Conservation (phyloP, 2,329 filamentous ascomycete genomes). For the Grosmannia serpens region DNA sequence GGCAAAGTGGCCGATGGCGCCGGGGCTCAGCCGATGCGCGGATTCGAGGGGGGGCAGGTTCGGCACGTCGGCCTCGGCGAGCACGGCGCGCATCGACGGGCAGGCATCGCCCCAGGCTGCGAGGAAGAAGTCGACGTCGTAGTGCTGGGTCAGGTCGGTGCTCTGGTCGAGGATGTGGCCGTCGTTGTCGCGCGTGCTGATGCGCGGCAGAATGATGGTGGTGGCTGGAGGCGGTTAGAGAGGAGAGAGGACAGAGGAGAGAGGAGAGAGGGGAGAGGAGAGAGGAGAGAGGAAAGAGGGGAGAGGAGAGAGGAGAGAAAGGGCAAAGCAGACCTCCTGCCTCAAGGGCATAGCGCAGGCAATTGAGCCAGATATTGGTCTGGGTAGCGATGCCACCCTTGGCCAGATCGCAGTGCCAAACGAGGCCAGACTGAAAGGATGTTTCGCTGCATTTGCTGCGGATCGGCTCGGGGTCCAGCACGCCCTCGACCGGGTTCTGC, state of each 20-base stretch:
- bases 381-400: slow-evolving; percentile 25
- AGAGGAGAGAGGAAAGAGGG: background rate
- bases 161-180: slow-evolving; percentile 1
- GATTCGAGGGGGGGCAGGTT: slow-evolving; percentile 1
- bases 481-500: slow-evolving; percentile 12
- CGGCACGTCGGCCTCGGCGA: slow-evolving; percentile 3
- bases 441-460: slow-evolving; percentile 17
- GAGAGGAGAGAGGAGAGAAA: background rate
- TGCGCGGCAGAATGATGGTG: slow-evolving; percentile 10
- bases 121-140: slow-evolving; percentile 9
- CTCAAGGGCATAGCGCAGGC: slow-evolving; percentile 24
- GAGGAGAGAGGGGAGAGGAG: background rate
- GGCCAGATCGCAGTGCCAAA: slow-evolving; percentile 24
- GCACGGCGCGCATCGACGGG: slow-evolving; percentile 8
- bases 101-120: slow-evolving; percentile 4
- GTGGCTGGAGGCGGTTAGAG: slow-evolving; percentile 2
- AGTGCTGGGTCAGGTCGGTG: slow-evolving; percentile 5
- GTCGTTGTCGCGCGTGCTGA: slow-evolving; percentile 10
- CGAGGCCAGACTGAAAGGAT: slow-evolving; percentile 21
- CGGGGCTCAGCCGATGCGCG: slow-evolving; percentile 3
- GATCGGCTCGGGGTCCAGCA: slow-evolving; percentile 10
- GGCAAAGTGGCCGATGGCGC: slow-evolving; percentile 3
- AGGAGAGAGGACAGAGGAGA: background rate
- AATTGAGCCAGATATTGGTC: slow-evolving; percentile 24
- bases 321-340: slow-evolving; percentile 4